Percentiles rank a stretch among this genome's conserved stretches.
These are phyloP conservation scores for Calophaca sinica DNA, from an alignment of 306 rosid genomes.

Conservation along the genomic window DNA sequence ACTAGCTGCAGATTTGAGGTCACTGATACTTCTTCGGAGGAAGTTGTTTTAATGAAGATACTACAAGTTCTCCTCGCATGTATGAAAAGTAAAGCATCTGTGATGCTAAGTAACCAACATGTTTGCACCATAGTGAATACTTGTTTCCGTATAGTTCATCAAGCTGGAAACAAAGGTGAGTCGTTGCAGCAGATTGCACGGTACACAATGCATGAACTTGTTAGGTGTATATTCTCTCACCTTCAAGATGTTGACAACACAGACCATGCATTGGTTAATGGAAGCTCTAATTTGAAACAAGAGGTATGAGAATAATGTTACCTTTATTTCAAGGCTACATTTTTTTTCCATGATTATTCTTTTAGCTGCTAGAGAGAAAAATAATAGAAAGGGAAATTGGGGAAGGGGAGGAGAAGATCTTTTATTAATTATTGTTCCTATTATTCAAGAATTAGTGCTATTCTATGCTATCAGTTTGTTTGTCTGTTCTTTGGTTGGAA, in stretches of 20 bases:
- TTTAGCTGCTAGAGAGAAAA: constrained; percentile 31
- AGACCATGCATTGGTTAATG: constrained; percentile 71
- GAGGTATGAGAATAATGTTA: constrained; percentile 58
- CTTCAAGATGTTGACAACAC: constrained; percentile 85
- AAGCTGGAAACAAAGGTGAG: constrained; percentile 92
- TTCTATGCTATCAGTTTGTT: constrained; percentile 12
- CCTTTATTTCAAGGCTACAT: constrained; percentile 31
- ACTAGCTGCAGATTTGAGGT: constrained; percentile 98
- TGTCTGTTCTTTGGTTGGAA: constrained; percentile 22
- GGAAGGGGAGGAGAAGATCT: neutral
- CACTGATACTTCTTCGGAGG: constrained; percentile 93
- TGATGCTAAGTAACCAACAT: constrained; percentile 93
- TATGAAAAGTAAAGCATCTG: constrained; percentile 96
- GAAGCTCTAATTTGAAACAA: constrained; percentile 58
- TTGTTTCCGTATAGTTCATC: constrained; percentile 96
- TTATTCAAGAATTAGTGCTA: constrained; percentile 25
- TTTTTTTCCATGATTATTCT: constrained; percentile 38
- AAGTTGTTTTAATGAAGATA: constrained; percentile 92
- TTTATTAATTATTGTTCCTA: constrained; percentile 31
- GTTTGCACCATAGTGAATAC: constrained; percentile 98
- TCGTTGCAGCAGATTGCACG: constrained; percentile 91
- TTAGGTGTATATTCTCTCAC: constrained; percentile 90
- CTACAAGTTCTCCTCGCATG: constrained; percentile 95
- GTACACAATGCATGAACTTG: constrained; percentile 91
- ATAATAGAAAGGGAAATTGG: constrained; percentile 18